A percentile compares a stretch with the other conserved stretches of the same genome.
Evolutionary conservation across 1,284 basidiomycete species (phyloP).

Genomic region (Naganishia albida): DNA sequence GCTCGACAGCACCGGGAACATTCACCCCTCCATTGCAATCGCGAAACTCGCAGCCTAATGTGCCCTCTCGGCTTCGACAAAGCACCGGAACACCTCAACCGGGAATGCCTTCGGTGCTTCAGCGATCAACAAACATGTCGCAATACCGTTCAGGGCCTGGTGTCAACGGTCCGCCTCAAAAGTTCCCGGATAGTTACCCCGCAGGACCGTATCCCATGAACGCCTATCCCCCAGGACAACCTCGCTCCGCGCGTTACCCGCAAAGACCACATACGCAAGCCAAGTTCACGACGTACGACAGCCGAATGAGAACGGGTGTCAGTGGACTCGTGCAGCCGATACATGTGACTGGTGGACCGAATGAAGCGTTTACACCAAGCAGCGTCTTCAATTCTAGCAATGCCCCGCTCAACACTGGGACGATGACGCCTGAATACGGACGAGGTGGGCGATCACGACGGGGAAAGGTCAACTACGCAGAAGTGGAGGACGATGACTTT

Average conservation of each 20-base stretch:
- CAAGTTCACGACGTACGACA: constrained; percentile 78
- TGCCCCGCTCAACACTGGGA: constrained; percentile 50
- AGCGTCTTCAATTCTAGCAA: constrained; percentile 43
- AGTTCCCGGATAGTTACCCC: constrained; percentile 5
- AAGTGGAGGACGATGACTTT: constrained; percentile 65
- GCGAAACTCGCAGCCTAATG: constrained; percentile 18
- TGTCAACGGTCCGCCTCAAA: background rate
- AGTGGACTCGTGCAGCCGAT: constrained; percentile 92
- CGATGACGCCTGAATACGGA: constrained; percentile 31
- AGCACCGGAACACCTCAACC: constrained; percentile 18
- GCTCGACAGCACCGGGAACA: constrained; percentile 17
- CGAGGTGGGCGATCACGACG: constrained; percentile 47
- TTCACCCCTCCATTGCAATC: constrained; percentile 25
- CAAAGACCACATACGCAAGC: constrained; percentile 62
- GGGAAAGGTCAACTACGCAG: constrained; percentile 80
- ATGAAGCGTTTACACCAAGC: constrained; percentile 41
- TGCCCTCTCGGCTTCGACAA: constrained; percentile 28
- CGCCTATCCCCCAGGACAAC: constrained; percentile 47
- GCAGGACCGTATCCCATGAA: constrained; percentile 34
- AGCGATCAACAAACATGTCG: background rate
- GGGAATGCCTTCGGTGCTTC: constrained; percentile 2
- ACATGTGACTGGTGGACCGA: constrained; percentile 54
- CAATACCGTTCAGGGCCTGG: background rate
- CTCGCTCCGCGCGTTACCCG: constrained; percentile 41
- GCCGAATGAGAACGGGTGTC: constrained; percentile 87